These are phyloP conservation scores for Solioccasus polychromus DNA, from an alignment of 768 basidiomycete genomes.

Conservation along the genomic window DNA sequence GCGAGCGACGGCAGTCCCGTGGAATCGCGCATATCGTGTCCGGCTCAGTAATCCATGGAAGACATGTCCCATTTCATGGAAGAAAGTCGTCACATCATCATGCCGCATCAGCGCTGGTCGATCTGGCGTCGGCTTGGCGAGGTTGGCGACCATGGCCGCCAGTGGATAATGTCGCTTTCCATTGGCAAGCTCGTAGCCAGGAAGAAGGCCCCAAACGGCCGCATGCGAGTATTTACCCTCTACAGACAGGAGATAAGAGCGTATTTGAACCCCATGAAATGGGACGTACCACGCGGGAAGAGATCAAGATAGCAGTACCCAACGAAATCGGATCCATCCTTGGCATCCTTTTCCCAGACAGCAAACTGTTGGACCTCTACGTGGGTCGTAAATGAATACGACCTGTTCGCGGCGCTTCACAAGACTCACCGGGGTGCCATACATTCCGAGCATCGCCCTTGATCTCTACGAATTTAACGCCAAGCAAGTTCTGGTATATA, in stretches of 20 bases:
- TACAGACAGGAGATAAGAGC: conserved; percentile 30
- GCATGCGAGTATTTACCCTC: conserved; percentile 83
- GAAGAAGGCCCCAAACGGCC: conserved; percentile 75
- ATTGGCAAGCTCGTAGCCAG: conserved; percentile 57
- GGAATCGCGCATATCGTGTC: conserved; percentile 74
- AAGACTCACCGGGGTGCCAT: conserved; percentile 76
- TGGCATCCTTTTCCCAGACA: conserved; percentile 80
- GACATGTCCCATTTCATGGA: conserved; percentile 86
- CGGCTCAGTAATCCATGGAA: conserved; percentile 68
- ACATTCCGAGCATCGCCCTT: conserved; percentile 57
- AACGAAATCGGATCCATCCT: conserved; percentile 67
- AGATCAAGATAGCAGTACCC: conserved; percentile 89
- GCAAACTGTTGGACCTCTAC: conserved; percentile 79
- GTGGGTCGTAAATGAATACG: background rate
- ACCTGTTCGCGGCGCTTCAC: background rate
- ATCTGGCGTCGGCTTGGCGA: conserved; percentile 79
- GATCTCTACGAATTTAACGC: conserved; percentile 60
- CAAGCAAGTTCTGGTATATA: conserved; percentile 81
- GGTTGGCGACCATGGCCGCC: conserved; percentile 86
- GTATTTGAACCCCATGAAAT: background rate
- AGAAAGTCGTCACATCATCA: conserved; percentile 85
- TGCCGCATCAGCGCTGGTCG: conserved; percentile 86
- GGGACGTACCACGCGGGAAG: conserved; percentile 67
- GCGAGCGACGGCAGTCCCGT: conserved; percentile 75
- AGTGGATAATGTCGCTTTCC: conserved; percentile 70